Evolutionary conservation across 2,329 filamentous ascomycete species (phyloP).

Genomic region (Calonectria naviculata): DNA sequence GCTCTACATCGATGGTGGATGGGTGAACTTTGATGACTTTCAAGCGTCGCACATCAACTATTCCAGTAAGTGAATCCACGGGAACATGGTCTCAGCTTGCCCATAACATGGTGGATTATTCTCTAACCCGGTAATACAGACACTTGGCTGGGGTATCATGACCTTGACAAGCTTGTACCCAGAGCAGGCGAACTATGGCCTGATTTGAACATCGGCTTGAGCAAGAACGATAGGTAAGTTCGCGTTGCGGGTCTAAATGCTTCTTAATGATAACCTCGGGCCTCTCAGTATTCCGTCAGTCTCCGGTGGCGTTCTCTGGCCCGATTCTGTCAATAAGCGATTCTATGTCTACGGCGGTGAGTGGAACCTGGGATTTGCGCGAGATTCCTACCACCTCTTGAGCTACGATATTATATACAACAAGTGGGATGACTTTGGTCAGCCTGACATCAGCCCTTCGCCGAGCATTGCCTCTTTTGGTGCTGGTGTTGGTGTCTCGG

Average conservation of each 20-base stretch:
- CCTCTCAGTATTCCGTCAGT: slow-evolving; percentile 56
- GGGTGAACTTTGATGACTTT: slow-evolving; percentile 63
- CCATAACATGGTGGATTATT: too few species aligned
- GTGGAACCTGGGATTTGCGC: slow-evolving; percentile 51
- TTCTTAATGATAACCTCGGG: background rate
- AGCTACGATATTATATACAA: slow-evolving; percentile 66
- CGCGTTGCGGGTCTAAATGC: background rate
- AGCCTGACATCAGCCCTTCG: slow-evolving; percentile 29
- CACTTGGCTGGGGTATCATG: slow-evolving; percentile 11
- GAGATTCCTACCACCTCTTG: slow-evolving; percentile 49
- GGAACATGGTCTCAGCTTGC: too few species aligned
- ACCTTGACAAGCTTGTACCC: background rate
- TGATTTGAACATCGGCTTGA: background rate
- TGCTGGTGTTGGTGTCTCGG: slow-evolving; percentile 62
- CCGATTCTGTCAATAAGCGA: slow-evolving; percentile 68
- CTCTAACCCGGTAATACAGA: background rate
- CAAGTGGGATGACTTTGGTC: slow-evolving; percentile 60
- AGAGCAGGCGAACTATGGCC: background rate
- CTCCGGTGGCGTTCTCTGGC: slow-evolving; percentile 61
- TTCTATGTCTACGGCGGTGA: slow-evolving; percentile 72
- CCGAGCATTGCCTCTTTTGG: slow-evolving; percentile 57
- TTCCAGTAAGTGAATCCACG: slow-evolving; percentile 57
- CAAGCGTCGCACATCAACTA: slow-evolving; percentile 59
- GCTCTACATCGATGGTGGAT: slow-evolving; percentile 70
- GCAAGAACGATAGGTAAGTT: slow-evolving; percentile 12